phyloP scores from a whole-genome alignment of 768 basidiomycete species.

The Termitomyces sp. region DNA sequence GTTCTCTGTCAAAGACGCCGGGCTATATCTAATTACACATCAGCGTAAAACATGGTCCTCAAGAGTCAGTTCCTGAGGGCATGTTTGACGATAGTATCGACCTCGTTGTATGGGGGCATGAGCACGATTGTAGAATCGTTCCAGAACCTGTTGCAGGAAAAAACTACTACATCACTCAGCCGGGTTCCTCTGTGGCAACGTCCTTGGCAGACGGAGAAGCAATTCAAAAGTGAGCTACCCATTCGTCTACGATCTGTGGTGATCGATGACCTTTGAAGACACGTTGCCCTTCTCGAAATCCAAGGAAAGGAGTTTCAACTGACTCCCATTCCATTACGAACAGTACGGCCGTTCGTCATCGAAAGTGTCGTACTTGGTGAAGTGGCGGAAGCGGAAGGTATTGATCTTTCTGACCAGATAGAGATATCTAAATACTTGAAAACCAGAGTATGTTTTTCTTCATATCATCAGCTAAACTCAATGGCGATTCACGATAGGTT shows the following conservation, averaged over 20 bases:
- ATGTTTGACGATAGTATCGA: conserved; percentile 96
- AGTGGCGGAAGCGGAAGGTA: conserved; percentile 67
- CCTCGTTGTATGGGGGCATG: conserved; percentile 97
- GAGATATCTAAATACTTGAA: conserved; percentile 80
- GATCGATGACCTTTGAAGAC: conserved; percentile 41
- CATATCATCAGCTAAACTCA: not conserved
- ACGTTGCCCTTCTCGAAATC: conserved; percentile 85
- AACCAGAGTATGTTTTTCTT: conserved; percentile 39
- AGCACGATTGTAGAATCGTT: conserved; percentile 92
- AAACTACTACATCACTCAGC: conserved; percentile 88
- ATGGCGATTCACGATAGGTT: conserved; percentile 39
- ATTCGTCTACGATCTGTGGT: not conserved
- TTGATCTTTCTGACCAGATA: conserved; percentile 77
- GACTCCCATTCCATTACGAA: conserved; percentile 81
- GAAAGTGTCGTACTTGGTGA: conserved; percentile 75
- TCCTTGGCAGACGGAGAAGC: conserved; percentile 92
- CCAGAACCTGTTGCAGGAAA: conserved; percentile 92
- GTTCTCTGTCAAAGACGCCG: conserved; percentile 13
- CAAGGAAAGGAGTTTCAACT: conserved; percentile 86
- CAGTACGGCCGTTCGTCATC: conserved; percentile 91
- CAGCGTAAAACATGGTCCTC: conserved; percentile 92
- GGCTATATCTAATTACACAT: not conserved
- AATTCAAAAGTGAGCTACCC: conserved; percentile 66
- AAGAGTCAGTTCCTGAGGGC: conserved; percentile 91
- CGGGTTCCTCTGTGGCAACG: conserved; percentile 93